Base-by-base conservation (phyloP, 768 basidiomycete genomes). In the Amanita exitialis region DNA sequence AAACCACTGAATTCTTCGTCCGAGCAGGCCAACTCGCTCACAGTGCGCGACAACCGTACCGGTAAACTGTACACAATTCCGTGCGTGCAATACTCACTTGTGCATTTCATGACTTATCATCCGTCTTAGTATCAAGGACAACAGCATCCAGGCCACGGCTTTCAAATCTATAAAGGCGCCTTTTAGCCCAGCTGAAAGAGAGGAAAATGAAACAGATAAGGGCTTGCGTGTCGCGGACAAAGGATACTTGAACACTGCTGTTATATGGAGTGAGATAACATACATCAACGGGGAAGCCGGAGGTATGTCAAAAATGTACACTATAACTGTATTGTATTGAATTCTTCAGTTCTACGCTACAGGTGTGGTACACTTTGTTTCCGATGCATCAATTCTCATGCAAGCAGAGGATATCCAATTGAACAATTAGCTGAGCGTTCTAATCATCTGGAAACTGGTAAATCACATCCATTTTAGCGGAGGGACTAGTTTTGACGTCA, bases 241-340 rank as follows among this genome's bases (percentile, higher is more conserved):
- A 65, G 89, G 86, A 12, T 92, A 87, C 65, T 62, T 90, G 63
- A 90, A 90, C 56, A 90, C 88, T 5, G 86, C 87, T 42, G 86
- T 90, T 47, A 76, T 90, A 52, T 70, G 79, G 57, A 90, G 86
- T 56, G 67, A 77, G 59, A 93, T 95, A 58, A 93, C 91, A 0
- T 94, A 83, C 57, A 95, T 95, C 56, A 91, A 95, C 61, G 92
- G 92, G 43, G 88, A 92, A 16, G 83, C 78, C 35, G 90, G 89
- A 67, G 70, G 84, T 84, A 53, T 39, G 74, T 66, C 6, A 27
- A n/a, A n/a, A 15, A 8, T 27, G 45, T 36, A 12, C 15, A 25
- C 39, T 28, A 50, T 9, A 3, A 12, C 15, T 10, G 1, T 4
- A 25, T 25, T 16, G 13, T 7, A 7, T 44, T 44, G 2, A 30